Percentiles rank a stretch among this genome's conserved stretches.
These are phyloP conservation scores for Fusarium guadeloupense DNA, from an alignment of 2,329 filamentous ascomycete species.

Conservation along the genomic window DNA sequence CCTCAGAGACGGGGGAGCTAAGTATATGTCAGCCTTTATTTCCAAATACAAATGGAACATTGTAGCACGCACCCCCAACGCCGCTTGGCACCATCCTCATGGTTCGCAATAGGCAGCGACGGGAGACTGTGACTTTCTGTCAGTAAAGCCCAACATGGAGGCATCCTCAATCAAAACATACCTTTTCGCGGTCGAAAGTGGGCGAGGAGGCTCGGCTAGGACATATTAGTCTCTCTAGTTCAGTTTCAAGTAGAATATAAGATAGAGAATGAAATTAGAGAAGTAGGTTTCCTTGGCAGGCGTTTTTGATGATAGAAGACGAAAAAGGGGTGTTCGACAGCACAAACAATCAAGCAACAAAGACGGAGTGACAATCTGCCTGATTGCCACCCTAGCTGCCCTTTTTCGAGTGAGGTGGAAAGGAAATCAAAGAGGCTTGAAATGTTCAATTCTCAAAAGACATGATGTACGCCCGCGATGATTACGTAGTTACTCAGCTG, in stretches of 20 bases:
- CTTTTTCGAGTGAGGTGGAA: background rate
- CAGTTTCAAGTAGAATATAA: background rate
- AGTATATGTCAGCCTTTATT: background rate
- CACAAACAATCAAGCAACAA: background rate
- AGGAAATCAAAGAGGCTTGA: background rate
- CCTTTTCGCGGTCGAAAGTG: constrained; percentile 18
- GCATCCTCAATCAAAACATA: background rate
- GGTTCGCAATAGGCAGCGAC: background rate
- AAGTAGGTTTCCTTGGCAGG: background rate
- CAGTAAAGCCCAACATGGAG: background rate
- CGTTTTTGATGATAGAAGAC: background rate
- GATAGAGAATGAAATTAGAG: background rate
- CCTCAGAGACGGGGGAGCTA: background rate
- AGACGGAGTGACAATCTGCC: background rate
- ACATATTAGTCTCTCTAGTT: background rate
- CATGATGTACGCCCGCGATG: background rate
- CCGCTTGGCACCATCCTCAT: background rate
- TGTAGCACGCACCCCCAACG: constrained; percentile 1
- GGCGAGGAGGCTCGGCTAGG: background rate
- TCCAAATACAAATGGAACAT: background rate
- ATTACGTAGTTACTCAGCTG: background rate
- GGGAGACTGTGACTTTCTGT: constrained; percentile 15
- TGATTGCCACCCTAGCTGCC: too few species aligned
- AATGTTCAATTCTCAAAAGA: background rate
- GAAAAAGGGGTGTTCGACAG: background rate